These are phyloP conservation scores for Paramecium caudatum DNA, from an alignment of 73 alveolate genomes.

Conservation along the genomic window DNA sequence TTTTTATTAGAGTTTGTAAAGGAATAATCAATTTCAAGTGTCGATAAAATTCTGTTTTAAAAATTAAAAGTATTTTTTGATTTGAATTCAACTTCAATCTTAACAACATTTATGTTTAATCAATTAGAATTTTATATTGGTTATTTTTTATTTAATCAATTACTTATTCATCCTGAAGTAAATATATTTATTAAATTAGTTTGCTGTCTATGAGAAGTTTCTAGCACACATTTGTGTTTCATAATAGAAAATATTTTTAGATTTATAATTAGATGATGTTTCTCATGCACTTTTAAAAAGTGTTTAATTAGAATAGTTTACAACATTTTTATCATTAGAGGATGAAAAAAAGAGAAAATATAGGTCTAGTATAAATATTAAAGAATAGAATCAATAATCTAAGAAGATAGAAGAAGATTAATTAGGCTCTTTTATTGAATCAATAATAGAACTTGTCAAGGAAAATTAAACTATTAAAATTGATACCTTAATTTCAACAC, in stretches of 20 bases:
- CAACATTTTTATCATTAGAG: slow-evolving; percentile 10
- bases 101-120: slow-evolving; percentile 40
- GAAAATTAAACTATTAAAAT: neutral
- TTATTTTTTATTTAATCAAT: slow-evolving; percentile 21
- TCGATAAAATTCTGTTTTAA: neutral
- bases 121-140: slow-evolving; percentile 9
- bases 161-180: slow-evolving; percentile 29
- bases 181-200: neutral
- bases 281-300: neutral
- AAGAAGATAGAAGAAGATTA: neutral
- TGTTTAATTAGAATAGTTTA: neutral
- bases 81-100: neutral
- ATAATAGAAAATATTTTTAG: neutral
- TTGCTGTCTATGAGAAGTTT: slow-evolving; percentile 26
- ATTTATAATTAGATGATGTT: neutral
- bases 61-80: slow-evolving; percentile 29
- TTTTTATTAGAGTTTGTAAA: neutral
- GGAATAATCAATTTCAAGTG: neutral
- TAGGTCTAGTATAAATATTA: slow-evolving; percentile 7
- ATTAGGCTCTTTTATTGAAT: neutral
- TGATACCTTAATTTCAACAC: neutral
- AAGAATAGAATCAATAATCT: neutral
- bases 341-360: slow-evolving; percentile 17
- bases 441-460: neutral
- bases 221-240: neutral